Percentiles rank a stretch among this genome's conserved stretches.
Conservation (phyloP, 441 rosid species). For the Populus hybrid region DNA sequence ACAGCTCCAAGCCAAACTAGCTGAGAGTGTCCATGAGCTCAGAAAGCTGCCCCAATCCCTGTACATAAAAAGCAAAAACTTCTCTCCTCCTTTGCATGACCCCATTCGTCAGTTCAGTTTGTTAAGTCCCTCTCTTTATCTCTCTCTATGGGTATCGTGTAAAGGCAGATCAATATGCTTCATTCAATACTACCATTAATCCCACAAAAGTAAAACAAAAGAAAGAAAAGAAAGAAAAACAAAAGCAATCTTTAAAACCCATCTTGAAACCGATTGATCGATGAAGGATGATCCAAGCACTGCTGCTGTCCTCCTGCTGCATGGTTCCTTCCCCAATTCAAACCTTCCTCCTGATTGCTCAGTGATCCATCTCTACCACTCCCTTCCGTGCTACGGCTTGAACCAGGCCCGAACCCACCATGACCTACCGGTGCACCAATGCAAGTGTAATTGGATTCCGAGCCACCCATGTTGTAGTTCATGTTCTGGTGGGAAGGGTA, state of each 20-base stretch:
- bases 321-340: slow-evolving; percentile 36
- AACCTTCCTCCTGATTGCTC: slow-evolving; percentile 34
- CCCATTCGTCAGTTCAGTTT: slow-evolving; percentile 62
- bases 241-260: slow-evolving; percentile 34
- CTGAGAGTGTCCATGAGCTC: slow-evolving; percentile 48
- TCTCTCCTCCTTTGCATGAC: slow-evolving; percentile 39
- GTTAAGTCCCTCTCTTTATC: slow-evolving; percentile 41
- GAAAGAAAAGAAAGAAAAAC: neutral
- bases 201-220: slow-evolving; percentile 17
- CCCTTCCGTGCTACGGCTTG: slow-evolving; percentile 32
- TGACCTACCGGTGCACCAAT: slow-evolving; percentile 71
- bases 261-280: slow-evolving; percentile 51
- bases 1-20: slow-evolving; percentile 52
- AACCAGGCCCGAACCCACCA: slow-evolving; percentile 31
- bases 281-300: slow-evolving; percentile 35
- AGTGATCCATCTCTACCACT: slow-evolving; percentile 32
- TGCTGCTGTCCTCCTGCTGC: slow-evolving; percentile 26
- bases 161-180: slow-evolving; percentile 27
- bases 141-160: slow-evolving; percentile 42
- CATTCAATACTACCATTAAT: neutral
- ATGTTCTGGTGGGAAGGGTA: slow-evolving; percentile 33
- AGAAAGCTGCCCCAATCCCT: slow-evolving; percentile 63
- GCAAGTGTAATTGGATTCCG: slow-evolving; percentile 61
- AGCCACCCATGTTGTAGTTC: slow-evolving; percentile 25
- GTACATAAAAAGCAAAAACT: slow-evolving; percentile 33